phyloP scores from a whole-genome alignment of 371 early-diverging fungal genomes.

The Mortierella sp. region DNA sequence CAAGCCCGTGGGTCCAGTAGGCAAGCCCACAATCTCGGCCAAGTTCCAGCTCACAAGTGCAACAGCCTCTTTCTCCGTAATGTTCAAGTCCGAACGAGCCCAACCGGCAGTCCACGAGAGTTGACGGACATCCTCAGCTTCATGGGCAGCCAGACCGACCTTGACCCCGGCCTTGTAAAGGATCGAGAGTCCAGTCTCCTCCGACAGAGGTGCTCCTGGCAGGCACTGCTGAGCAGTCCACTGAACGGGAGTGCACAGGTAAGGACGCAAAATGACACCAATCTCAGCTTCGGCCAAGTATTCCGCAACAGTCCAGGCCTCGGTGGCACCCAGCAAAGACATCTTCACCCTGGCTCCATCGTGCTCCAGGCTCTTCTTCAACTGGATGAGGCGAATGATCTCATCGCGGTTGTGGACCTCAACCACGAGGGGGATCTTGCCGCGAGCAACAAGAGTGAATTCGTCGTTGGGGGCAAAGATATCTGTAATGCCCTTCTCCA shows the following conservation, averaged over 20 bases:
- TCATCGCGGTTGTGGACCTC: slow-evolving; percentile 75
- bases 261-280: slow-evolving; percentile 73
- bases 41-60: slow-evolving; percentile 79
- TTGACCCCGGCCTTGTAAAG: slow-evolving; percentile 73
- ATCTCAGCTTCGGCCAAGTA: slow-evolving; percentile 67
- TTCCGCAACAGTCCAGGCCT: slow-evolving; percentile 75
- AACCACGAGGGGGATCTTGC: slow-evolving; percentile 72
- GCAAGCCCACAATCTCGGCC: slow-evolving; percentile 69
- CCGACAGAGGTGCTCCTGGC: slow-evolving; percentile 67
- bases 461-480: slow-evolving; percentile 39
- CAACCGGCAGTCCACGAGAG: slow-evolving; percentile 87
- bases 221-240: slow-evolving; percentile 81
- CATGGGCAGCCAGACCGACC: slow-evolving; percentile 67
- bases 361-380: slow-evolving; percentile 62
- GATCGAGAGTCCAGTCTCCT: slow-evolving; percentile 69
- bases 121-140: slow-evolving; percentile 71
- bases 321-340: slow-evolving; percentile 67
- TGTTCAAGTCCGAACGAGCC: slow-evolving; percentile 63
- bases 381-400: slow-evolving; percentile 71
- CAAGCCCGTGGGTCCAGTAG: slow-evolving; percentile 50
- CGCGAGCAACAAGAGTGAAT: slow-evolving; percentile 59
- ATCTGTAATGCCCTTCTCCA: slow-evolving; percentile 40
- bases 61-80: slow-evolving; percentile 72
- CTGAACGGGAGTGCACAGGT: slow-evolving; percentile 71
- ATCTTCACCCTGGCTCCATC: slow-evolving; percentile 62